Evolutionary conservation across 2,329 filamentous ascomycete genomes (phyloP), one percentile per base, ranked within the genome.

Genomic region (Ophiocordyceps camponoti-rufipedis): DNA sequence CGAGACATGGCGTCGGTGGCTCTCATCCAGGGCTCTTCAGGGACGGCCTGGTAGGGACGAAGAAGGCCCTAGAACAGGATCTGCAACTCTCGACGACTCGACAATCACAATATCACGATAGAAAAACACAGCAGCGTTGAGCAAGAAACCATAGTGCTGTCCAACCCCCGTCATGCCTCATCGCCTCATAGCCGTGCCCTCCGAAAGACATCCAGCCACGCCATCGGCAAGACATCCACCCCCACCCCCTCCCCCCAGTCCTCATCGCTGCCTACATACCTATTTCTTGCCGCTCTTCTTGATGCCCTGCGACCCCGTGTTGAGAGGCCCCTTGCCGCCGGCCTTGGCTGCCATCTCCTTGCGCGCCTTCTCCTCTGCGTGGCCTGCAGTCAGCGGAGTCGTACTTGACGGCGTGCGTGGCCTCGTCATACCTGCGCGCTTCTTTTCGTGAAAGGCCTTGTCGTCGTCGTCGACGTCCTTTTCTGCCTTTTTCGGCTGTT

Each of bases 251-350:
- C 23, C 23, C 5, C 23, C 23, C 23, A 23, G 23, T 5, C 23
- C 23, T 23, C 23, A 23, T 23, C 3, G 23, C 5, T 3, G 23
- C 23, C 23, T 23, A 23, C 23, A 67, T 74, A 23, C 23, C 67
- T 74, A 94, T 80, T 95, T 94, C 83, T 95, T 94, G 65, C 87
- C 88, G 50, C 84, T 91, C 78, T 94, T 95, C 80, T 95, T 95
- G 71, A 96, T 94, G 50, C 86, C 87, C 67, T 93, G 85, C 43
- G 72, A 65, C 32, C 86, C 87, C 31, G 78, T 82, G 68, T 87
- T 88, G 61, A 95, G 62, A 35, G 89, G 88, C 3, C 89, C 89
- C 69, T 93, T 94, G 64, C 84, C 84, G 57, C 82, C 81, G 42
- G 84, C 81, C 69, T 85, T 84, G 49, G 79, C 72, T n/a, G 81